These are phyloP conservation scores for Astrothelium subdiscretum DNA, from an alignment of 495 filamentous ascomycete genomes.

Conservation along the genomic window DNA sequence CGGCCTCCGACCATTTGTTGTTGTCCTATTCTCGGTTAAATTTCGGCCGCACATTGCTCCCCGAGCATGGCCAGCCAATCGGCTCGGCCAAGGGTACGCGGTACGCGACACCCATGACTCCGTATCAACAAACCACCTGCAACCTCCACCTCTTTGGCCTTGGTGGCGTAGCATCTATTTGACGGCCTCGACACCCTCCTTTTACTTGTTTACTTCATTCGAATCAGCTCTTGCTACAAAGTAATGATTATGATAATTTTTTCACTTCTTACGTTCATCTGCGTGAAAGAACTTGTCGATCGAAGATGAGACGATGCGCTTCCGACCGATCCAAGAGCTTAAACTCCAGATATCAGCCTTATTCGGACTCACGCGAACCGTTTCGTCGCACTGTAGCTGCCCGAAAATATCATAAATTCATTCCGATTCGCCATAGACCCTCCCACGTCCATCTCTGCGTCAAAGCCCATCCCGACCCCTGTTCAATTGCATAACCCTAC, in stretches of 20 bases:
- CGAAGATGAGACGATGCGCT: background rate
- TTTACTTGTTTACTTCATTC: background rate
- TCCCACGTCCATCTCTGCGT: background rate
- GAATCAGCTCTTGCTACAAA: background rate
- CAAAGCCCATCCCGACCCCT: background rate
- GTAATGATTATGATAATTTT: background rate
- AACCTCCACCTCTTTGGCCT: too few relatives aligned
- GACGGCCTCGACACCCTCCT: background rate
- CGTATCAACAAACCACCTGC: too few relatives aligned
- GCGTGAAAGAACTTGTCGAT: background rate
- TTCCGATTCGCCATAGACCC: background rate
- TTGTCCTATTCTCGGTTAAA: too few relatives aligned
- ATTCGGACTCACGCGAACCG: background rate
- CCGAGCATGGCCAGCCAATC: too few relatives aligned
- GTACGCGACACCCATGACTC: too few relatives aligned
- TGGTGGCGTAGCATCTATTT: too few relatives aligned
- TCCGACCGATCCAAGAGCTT: background rate
- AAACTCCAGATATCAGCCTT: background rate
- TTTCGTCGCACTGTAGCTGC: background rate
- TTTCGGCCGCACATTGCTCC: too few relatives aligned
- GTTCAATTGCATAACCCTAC: background rate
- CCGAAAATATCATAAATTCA: background rate
- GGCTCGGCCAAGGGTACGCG: too few relatives aligned
- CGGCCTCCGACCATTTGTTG: too few relatives aligned
- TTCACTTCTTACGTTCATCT: background rate